A percentile compares a stretch with the other conserved stretches of the same genome.
phyloP scores from a whole-genome alignment of 2,329 filamentous ascomycete species.

The Aspergillus fructus region DNA sequence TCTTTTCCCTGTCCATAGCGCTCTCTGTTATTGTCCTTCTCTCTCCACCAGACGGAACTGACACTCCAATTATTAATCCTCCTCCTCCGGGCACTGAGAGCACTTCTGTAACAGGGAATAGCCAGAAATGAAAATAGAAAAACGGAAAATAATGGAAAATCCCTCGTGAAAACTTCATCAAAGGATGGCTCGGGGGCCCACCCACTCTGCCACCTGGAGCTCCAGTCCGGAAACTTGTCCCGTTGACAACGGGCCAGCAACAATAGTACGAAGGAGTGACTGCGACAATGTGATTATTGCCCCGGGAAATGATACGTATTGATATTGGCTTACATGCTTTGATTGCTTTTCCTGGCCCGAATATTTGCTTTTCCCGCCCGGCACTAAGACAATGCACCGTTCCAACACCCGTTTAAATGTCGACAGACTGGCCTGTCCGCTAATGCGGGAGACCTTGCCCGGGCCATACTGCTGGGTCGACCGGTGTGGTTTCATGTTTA shows the following conservation, averaged over 20 bases:
- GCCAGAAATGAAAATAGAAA: too few relatives aligned
- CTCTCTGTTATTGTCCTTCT: not conserved
- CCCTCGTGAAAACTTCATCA: slow-evolving; percentile 4
- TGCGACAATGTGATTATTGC: not conserved
- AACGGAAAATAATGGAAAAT: not conserved
- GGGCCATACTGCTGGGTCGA: slow-evolving; percentile 28
- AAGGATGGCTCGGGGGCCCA: not conserved
- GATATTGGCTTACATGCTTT: not conserved
- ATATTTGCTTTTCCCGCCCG: not conserved
- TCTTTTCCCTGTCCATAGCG: slow-evolving; percentile 6
- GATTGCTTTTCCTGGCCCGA: not conserved
- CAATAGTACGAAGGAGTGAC: not conserved
- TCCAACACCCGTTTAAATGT: slow-evolving; percentile 10
- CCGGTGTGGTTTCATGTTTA: slow-evolving; percentile 26
- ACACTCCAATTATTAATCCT: not conserved
- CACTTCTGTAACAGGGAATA: too few relatives aligned
- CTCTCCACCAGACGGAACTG: not conserved
- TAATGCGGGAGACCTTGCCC: slow-evolving; percentile 31
- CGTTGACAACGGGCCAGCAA: not conserved
- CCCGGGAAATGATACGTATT: not conserved
- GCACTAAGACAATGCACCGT: not conserved
- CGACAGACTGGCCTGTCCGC: slow-evolving; percentile 17
- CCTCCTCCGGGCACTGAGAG: too few relatives aligned
- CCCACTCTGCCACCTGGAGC: not conserved
- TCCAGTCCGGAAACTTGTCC: slow-evolving; percentile 4